phyloP scores from a whole-genome alignment of 108 stramenopile genomes.

The Fragilaria crotonensis region DNA sequence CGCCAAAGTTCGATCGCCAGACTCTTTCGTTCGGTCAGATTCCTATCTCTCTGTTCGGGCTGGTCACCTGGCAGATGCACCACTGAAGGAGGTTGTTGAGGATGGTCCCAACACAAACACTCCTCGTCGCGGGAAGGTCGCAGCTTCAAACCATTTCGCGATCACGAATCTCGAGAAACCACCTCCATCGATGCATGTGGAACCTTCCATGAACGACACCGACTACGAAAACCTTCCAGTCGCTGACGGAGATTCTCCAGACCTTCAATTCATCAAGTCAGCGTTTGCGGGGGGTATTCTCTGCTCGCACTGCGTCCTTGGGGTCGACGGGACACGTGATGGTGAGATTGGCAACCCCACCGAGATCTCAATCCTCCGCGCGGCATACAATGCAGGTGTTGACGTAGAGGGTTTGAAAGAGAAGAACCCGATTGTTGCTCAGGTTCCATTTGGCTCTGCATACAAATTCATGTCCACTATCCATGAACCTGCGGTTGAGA shows the following conservation, averaged over 20 bases:
- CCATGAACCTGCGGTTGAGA: slow-evolving; percentile 27
- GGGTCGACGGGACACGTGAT: slow-evolving; percentile 47
- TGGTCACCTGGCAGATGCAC: slow-evolving; percentile 10
- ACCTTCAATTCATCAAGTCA: slow-evolving; percentile 37
- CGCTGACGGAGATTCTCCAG: slow-evolving; percentile 45
- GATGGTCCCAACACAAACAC: not conserved
- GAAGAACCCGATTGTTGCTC: slow-evolving; percentile 39
- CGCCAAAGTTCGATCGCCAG: slow-evolving; percentile 25
- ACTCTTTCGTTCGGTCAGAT: slow-evolving; percentile 59
- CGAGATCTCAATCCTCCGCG: slow-evolving; percentile 60
- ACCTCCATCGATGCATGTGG: too few species aligned
- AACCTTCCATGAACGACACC: not conserved
- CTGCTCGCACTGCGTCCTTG: slow-evolving; percentile 75
- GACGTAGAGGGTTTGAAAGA: slow-evolving; percentile 30
- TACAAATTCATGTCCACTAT: slow-evolving; percentile 89
- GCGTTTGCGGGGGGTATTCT: slow-evolving; percentile 68
- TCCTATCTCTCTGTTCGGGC: slow-evolving; percentile 45
- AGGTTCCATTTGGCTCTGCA: slow-evolving; percentile 71
- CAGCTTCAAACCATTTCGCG: not conserved
- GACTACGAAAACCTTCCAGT: not conserved
- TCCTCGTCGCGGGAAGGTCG: not conserved
- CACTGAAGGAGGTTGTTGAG: not conserved
- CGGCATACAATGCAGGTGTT: slow-evolving; percentile 50
- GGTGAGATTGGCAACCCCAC: slow-evolving; percentile 73
- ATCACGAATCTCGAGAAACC: too few species aligned